Percentiles rank a stretch among this genome's conserved stretches.
Conservation (phyloP, 352 stramenopile genomes). For the Phytophthora pini region DNA sequence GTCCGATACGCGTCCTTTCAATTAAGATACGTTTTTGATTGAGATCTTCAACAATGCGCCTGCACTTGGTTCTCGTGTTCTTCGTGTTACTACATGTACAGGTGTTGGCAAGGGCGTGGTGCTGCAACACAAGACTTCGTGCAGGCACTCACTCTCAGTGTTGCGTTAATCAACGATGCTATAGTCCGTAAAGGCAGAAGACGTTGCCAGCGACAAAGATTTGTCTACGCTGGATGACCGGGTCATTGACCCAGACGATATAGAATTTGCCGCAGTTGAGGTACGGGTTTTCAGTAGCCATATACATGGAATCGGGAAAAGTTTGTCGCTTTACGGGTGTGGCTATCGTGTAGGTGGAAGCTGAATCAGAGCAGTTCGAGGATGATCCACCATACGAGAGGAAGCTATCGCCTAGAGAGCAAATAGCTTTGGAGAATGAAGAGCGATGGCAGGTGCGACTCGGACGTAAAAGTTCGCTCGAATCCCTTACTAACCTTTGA, state of each 20-base stretch:
- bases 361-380: neutral
- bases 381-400: conserved; percentile 5
- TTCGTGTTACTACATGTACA: conserved; percentile 15
- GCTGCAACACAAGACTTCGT: neutral
- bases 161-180: neutral
- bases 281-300: neutral
- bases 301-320: neutral
- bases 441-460: conserved; percentile 16
- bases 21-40: conserved; percentile 11
- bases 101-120: neutral
- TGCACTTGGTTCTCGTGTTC: neutral
- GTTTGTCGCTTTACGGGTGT: neutral
- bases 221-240: conserved; percentile 1
- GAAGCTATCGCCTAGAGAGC: conserved; percentile 13
- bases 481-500: neutral
- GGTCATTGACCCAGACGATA: neutral
- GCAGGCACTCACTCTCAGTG: neutral
- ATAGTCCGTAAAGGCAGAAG: conserved; percentile 1
- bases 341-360: conserved; percentile 5
- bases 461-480: neutral
- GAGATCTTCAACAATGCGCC: conserved; percentile 9
- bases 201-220: neutral
- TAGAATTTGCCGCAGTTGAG: neutral
- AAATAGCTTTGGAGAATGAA: conserved; percentile 14
- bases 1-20: conserved; percentile 5